Conservation (phyloP, 2,329 filamentous ascomycete species). For the Metarhizium robertsii region DNA sequence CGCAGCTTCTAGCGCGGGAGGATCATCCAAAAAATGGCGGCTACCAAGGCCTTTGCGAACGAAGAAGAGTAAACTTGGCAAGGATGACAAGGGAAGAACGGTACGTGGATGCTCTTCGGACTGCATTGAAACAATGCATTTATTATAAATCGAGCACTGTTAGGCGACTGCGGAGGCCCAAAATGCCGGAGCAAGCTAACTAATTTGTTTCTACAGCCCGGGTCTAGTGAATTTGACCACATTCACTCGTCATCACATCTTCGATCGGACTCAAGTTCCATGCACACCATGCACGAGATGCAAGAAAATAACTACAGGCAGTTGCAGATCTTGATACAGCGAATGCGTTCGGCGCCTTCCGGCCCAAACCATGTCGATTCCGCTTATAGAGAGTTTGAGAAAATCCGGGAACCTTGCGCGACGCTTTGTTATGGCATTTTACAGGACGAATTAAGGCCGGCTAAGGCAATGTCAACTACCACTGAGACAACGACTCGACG, state of each 20-base stretch:
- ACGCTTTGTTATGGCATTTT: conserved; percentile 30
- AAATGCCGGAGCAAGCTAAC: neutral
- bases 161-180: neutral
- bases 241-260: conserved; percentile 19
- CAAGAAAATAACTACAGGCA: conserved; percentile 25
- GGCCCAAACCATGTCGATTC: conserved; percentile 30
- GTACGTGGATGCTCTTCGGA: neutral
- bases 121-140: neutral
- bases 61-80: neutral
- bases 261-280: conserved; percentile 15
- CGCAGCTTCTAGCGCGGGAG: conserved; percentile 8
- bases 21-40: conserved; percentile 13
- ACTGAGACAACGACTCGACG: conserved; percentile 16
- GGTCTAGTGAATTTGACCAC: conserved; percentile 13
- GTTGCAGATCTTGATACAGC: conserved; percentile 24
- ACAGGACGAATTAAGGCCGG: conserved; percentile 28
- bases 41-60: neutral
- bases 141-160: neutral
- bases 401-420: conserved; percentile 29
- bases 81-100: neutral
- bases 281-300: conserved; percentile 17
- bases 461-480: conserved; percentile 11
- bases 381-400: conserved; percentile 34
- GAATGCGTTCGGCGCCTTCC: conserved; percentile 23
- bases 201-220: neutral